Evolutionary conservation across 345 rosid species (phyloP).

Genomic region (Murraya koenigii): DNA sequence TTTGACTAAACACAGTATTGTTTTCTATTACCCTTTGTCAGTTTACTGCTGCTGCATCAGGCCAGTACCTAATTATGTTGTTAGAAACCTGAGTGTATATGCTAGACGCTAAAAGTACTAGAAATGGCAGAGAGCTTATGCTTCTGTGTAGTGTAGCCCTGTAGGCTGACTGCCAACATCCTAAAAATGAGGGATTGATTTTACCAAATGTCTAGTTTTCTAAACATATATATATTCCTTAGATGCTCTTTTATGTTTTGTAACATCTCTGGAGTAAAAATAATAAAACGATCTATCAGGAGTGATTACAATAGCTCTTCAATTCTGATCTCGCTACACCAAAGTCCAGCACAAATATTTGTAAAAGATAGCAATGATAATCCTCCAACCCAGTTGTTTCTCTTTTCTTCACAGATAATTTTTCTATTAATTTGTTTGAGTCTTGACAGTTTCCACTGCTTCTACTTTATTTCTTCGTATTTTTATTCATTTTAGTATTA

Average conservation of each 20-base stretch:
- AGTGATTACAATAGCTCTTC: too few species aligned
- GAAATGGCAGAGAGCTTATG: too few species aligned
- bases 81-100: not conserved
- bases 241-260: too few species aligned
- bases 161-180: too few species aligned
- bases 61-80: not conserved
- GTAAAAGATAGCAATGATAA: not conserved
- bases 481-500: not conserved
- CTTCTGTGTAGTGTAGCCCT: too few species aligned
- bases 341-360: not conserved
- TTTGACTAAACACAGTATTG: not conserved
- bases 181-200: too few species aligned
- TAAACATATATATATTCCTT: too few species aligned
- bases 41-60: not conserved
- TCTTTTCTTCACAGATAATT: not conserved
- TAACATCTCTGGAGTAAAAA: too few species aligned
- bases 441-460: not conserved
- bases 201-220: too few species aligned
- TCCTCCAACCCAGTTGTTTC: not conserved
- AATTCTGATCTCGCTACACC: not conserved
- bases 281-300: too few species aligned
- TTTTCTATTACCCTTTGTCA: not conserved
- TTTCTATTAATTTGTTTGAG: not conserved
- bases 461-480: not conserved
- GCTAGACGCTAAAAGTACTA: too few species aligned